These are phyloP conservation scores for Phytophthora litchii DNA, from an alignment of 352 stramenopile species.

Conservation along the genomic window DNA sequence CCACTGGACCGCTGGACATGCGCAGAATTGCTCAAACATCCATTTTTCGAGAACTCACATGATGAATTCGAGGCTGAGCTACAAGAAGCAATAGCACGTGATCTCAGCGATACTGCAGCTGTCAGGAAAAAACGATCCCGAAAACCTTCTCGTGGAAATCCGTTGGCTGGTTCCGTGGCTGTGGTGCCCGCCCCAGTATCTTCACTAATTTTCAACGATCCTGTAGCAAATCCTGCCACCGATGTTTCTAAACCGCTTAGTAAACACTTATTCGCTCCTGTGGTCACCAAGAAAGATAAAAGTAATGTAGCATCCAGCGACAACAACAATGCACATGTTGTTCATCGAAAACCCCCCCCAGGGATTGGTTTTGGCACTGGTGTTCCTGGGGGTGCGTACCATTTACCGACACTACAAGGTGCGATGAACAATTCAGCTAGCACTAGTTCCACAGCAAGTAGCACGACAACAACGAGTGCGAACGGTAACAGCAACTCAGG, in stretches of 20 bases:
- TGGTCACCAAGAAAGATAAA: constrained; percentile 36
- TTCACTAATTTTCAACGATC: constrained; percentile 26
- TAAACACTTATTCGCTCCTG: constrained; percentile 39
- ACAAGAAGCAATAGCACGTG: constrained; percentile 67
- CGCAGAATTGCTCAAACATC: constrained; percentile 72
- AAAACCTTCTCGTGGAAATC: constrained; percentile 38
- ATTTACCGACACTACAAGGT: constrained; percentile 43
- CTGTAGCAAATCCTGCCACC: constrained; percentile 1
- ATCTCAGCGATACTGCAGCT: constrained; percentile 65
- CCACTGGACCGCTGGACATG: constrained; percentile 84
- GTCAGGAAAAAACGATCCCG: constrained; percentile 66
- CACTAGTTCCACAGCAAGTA: constrained; percentile 37
- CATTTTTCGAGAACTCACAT: constrained; percentile 66
- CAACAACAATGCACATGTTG: constrained; percentile 17
- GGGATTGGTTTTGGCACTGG: constrained; percentile 13
- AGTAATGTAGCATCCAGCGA: constrained; percentile 6
- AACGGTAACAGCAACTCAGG: constrained; percentile 14
- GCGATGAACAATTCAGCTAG: constrained; percentile 38
- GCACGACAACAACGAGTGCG: constrained; percentile 11
- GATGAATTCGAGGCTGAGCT: constrained; percentile 71
- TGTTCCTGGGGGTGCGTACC: constrained; percentile 17
- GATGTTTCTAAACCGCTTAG: constrained; percentile 20
- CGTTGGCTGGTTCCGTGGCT: constrained; percentile 4
- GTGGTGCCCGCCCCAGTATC: constrained; percentile 14
- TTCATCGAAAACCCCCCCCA: constrained; percentile 23